Evolutionary conservation across 768 basidiomycete species (phyloP).

Genomic region (Mycena capillaripes): DNA sequence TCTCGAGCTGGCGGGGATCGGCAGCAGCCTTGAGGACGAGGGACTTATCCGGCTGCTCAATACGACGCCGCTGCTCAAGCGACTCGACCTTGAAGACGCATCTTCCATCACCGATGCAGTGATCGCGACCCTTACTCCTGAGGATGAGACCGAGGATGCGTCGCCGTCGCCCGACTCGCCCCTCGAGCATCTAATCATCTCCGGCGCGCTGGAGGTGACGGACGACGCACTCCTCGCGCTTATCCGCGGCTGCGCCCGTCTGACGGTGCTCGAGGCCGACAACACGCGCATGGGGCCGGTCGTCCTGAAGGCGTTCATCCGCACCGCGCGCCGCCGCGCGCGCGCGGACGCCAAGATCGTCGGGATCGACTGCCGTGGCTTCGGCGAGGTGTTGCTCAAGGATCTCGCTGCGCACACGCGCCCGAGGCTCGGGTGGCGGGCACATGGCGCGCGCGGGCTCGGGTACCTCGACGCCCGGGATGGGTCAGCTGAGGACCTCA

Average conservation of each 20-base stretch:
- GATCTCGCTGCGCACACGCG: conserved; percentile 72
- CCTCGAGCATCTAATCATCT: conserved; percentile 80
- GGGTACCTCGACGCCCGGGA: conserved; percentile 81
- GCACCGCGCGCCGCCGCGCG: conserved; percentile 62
- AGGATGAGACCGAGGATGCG: conserved; percentile 32
- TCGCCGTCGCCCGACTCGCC: conserved; percentile 70
- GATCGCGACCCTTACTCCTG: conserved; percentile 66
- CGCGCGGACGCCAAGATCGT: conserved; percentile 68
- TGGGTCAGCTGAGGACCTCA: conserved; percentile 70
- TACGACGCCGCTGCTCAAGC: conserved; percentile 78
- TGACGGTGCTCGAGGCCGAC: conserved; percentile 83
- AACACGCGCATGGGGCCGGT: conserved; percentile 77
- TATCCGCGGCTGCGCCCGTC: conserved; percentile 71
- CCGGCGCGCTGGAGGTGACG: conserved; percentile 73
- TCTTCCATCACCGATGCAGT: conserved; percentile 79
- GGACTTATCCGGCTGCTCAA: conserved; percentile 81
- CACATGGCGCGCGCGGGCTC: conserved; percentile 79
- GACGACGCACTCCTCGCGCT: conserved; percentile 75
- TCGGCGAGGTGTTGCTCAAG: conserved; percentile 73
- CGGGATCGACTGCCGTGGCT: conserved; percentile 82
- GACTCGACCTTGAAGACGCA: conserved; percentile 91
- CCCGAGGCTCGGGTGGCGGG: conserved; percentile 80
- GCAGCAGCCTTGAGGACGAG: conserved; percentile 74
- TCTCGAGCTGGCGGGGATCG: conserved; percentile 85
- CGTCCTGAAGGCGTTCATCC: conserved; percentile 79